Percentiles rank a stretch among this genome's conserved stretches.
These are phyloP conservation scores for Flaveria ramosissima DNA, from an alignment of 129 eudicot species.

Conservation along the genomic window DNA sequence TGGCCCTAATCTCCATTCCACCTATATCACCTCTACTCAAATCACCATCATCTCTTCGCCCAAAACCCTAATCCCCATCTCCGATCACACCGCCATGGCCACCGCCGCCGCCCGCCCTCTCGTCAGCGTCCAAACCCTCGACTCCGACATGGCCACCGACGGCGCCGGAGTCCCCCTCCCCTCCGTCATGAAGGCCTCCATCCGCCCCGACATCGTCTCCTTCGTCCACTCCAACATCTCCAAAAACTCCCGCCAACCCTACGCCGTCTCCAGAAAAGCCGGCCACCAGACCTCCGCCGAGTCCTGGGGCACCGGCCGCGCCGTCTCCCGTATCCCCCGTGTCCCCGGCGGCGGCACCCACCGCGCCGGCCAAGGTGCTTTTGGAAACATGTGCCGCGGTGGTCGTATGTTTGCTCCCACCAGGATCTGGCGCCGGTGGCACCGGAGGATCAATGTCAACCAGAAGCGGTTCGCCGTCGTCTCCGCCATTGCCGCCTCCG, in stretches of 20 bases:
- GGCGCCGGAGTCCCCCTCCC: constrained; percentile 50
- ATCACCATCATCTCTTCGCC: constrained; percentile 25
- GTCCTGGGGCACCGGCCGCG: constrained; percentile 84
- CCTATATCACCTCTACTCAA: neutral
- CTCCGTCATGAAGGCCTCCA: constrained; percentile 65
- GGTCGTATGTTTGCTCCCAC: constrained; percentile 82
- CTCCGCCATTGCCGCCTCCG: constrained; percentile 64
- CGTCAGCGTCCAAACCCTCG: constrained; percentile 60
- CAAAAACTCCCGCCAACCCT: constrained; percentile 73
- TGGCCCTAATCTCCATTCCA: constrained; percentile 18
- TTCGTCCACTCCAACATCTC: constrained; percentile 64
- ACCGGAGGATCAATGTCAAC: constrained; percentile 50
- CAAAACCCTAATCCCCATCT: constrained; percentile 44
- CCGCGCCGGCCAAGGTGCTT: constrained; percentile 79
- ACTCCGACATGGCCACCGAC: constrained; percentile 68
- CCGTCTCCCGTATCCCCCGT: constrained; percentile 77
- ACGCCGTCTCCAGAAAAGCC: constrained; percentile 65
- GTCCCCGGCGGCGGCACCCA: constrained; percentile 82
- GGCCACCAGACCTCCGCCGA: constrained; percentile 86
- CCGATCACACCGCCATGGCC: constrained; percentile 39
- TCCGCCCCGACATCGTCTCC: constrained; percentile 69
- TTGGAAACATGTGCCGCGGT: constrained; percentile 83
- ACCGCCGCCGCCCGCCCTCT: constrained; percentile 64
- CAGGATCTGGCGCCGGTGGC: constrained; percentile 75
- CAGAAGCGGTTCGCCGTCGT: constrained; percentile 61